Percentiles rank a stretch among this genome's conserved stretches.
phyloP scores from a whole-genome alignment of 2,329 filamentous ascomycete species.

The Malbranchea zuffiana region DNA sequence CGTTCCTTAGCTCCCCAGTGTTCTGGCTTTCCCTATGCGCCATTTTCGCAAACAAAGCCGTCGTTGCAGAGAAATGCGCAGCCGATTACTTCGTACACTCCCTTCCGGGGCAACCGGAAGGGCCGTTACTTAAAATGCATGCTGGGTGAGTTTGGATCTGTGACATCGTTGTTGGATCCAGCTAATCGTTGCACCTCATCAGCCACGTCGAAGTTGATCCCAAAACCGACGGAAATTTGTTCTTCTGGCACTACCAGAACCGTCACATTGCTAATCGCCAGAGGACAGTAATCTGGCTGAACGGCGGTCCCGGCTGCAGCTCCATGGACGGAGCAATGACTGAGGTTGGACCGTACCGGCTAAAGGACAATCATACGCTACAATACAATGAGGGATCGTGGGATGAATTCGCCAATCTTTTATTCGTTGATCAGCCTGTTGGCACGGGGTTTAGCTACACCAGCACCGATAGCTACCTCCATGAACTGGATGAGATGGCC shows the following conservation, averaged over 20 bases:
- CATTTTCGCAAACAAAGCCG: constrained; percentile 5
- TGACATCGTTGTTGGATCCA: constrained; percentile 8
- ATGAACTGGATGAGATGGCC: constrained; percentile 81
- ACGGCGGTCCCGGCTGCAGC: constrained; percentile 92
- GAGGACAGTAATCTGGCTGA: constrained; percentile 90
- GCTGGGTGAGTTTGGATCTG: constrained; percentile 61
- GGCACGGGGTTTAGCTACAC: constrained; percentile 95
- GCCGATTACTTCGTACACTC: constrained; percentile 84
- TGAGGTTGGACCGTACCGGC: constrained; percentile 86
- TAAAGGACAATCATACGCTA: constrained; percentile 62
- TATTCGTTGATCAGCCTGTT: constrained; percentile 95
- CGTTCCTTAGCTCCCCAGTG: not conserved
- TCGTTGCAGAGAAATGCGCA: constrained; percentile 31
- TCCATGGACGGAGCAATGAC: constrained; percentile 95
- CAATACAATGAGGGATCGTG: constrained; percentile 86
- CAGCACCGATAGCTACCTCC: constrained; percentile 74
- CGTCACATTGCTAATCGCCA: constrained; percentile 85
- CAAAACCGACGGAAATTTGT: constrained; percentile 80
- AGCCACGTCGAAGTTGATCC: constrained; percentile 86
- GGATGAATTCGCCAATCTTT: constrained; percentile 94
- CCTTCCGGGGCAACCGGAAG: constrained; percentile 72
- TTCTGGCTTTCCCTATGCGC: constrained; percentile 8
- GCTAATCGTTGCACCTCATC: constrained; percentile 14
- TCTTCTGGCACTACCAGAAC: constrained; percentile 98
- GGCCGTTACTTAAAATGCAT: constrained; percentile 86